Evolutionary conservation across 2,329 filamentous ascomycete genomes (phyloP).

Genomic region (Penicillium aurantiogriseum): DNA sequence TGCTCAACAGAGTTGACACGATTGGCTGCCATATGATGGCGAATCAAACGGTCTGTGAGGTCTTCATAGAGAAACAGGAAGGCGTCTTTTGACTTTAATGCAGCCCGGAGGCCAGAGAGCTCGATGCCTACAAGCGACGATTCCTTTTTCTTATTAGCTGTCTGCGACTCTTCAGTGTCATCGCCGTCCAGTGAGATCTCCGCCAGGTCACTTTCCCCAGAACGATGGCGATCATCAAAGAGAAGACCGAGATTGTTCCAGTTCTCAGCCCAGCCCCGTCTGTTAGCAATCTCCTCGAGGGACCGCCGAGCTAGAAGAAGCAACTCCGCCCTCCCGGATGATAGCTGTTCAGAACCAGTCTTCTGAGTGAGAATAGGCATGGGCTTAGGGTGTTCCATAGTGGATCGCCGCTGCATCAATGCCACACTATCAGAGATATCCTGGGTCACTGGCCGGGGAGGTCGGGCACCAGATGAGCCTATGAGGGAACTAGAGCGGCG

Average conservation of each 20-base stretch:
- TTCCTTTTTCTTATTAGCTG: conserved; percentile 14
- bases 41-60: conserved; percentile 79
- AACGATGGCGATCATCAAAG: conserved; percentile 32
- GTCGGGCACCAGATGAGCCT: conserved; percentile 14
- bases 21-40: conserved; percentile 77
- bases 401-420: conserved; percentile 40
- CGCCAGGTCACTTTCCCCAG: conserved; percentile 30
- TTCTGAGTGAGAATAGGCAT: conserved; percentile 45
- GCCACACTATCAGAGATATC: conserved; percentile 33
- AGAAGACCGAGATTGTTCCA: conserved; percentile 61
- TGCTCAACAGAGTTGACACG: conserved; percentile 74
- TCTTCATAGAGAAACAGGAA: conserved; percentile 70
- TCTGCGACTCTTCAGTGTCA: conserved; percentile 15
- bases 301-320: conserved; percentile 76
- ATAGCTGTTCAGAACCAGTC: conserved; percentile 74
- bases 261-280: conserved; percentile 71
- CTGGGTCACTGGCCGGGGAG: conserved; percentile 28
- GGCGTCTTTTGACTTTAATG: conserved; percentile 60
- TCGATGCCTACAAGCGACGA: conserved; percentile 49
- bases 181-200: conserved; percentile 39
- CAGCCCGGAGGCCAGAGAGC: conserved; percentile 58
- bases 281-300: conserved; percentile 70
- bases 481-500: conserved; percentile 42
- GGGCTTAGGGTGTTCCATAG: conserved; percentile 42
- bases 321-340: conserved; percentile 78